Percentiles rank a stretch among this genome's conserved stretches.
Evolutionary conservation across 2,329 filamentous ascomycete species (phyloP).

Genomic region (Chaetothyriales sp.): DNA sequence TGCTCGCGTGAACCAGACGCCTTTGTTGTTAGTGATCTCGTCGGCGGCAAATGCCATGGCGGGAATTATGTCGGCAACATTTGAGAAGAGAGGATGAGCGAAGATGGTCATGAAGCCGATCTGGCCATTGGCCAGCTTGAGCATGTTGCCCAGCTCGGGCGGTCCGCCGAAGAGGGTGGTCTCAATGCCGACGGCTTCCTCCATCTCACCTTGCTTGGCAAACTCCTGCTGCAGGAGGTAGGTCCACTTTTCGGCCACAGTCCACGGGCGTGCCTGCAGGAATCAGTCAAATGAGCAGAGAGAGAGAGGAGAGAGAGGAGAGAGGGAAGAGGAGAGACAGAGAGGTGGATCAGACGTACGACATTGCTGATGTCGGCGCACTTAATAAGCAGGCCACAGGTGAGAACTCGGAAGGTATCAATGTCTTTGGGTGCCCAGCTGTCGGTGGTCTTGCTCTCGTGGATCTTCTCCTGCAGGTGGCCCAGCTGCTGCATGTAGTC

Average conservation of each 20-base stretch:
- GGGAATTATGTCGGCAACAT: slow-evolving; percentile 73
- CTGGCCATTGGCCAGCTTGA: slow-evolving; percentile 75
- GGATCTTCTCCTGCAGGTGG: slow-evolving; percentile 65
- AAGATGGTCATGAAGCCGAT: slow-evolving; percentile 96
- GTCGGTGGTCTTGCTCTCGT: slow-evolving; percentile 49
- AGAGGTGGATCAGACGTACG: slow-evolving; percentile 42
- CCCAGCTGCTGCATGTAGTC: slow-evolving; percentile 86
- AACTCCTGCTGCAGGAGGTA: slow-evolving; percentile 92
- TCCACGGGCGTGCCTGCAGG: slow-evolving; percentile 64
- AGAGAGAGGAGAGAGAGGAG: not conserved
- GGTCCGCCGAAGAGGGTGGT: slow-evolving; percentile 71
- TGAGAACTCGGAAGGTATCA: slow-evolving; percentile 62
- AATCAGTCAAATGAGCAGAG: slow-evolving; percentile 1
- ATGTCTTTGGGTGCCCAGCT: slow-evolving; percentile 64
- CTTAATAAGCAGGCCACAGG: slow-evolving; percentile 90
- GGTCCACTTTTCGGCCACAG: slow-evolving; percentile 78
- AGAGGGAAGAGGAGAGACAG: not conserved
- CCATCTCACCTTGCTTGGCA: slow-evolving; percentile 82
- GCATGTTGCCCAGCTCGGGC: slow-evolving; percentile 66
- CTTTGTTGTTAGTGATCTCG: slow-evolving; percentile 66
- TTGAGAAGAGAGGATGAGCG: slow-evolving; percentile 79
- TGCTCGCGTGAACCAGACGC: slow-evolving; percentile 57
- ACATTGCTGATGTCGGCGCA: slow-evolving; percentile 99
- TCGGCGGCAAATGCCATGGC: slow-evolving; percentile 70
- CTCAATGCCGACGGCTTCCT: slow-evolving; percentile 70